Base-by-base conservation (phyloP, 2,329 filamentous ascomycete species). In the Sphaerulina vaccinii region DNA sequence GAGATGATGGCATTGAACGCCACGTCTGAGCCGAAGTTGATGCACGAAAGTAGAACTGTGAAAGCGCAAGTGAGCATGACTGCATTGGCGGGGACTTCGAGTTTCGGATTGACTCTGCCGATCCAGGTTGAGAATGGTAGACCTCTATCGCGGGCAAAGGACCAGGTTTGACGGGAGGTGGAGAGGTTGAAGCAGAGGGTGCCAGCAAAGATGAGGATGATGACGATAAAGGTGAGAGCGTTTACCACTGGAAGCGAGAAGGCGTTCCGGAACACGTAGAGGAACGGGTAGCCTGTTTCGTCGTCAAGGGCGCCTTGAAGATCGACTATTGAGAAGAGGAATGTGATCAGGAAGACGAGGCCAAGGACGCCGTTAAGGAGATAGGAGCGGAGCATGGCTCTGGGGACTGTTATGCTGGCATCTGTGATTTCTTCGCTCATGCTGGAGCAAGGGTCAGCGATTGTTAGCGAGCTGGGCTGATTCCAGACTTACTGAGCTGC, bases 1-100 rank as follows among this genome's bases (percentile, higher is more conserved):
- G 70, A 72, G 29, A 72, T 68, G 51, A 74, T 62, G 49, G 67
- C 63, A 51, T 70, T 70, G 60, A 66, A 65, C n/a, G 62, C 62
- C 16, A 58, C 55, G 29, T 52, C 47, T 8, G 56, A 60, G 27
- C 62, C 63, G 15, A 65, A 54, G 18, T 64, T 60, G 56, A 67
- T 62, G 18, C 65, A 39, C 11, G 57, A 59, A 29, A 67, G 51
- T 23, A 65, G 18, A 22, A 62, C 39, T 15, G 58, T 62, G 49
- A 66, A 54, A 7, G 43, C 52, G 24, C 49, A 58, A 7, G 64
- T 59, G 27, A 61, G 32, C 9, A 63, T 41, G 35, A 65, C 55
- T 11, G 63, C 57, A 42, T 65, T 63, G 5, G 56, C 49, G 2
- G 64, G 64, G 16, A 67, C 46, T 16, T 54, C 41, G 22, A 47